Conservation (phyloP, 179 eudicot species). For the Sideroxylon spinosum region DNA sequence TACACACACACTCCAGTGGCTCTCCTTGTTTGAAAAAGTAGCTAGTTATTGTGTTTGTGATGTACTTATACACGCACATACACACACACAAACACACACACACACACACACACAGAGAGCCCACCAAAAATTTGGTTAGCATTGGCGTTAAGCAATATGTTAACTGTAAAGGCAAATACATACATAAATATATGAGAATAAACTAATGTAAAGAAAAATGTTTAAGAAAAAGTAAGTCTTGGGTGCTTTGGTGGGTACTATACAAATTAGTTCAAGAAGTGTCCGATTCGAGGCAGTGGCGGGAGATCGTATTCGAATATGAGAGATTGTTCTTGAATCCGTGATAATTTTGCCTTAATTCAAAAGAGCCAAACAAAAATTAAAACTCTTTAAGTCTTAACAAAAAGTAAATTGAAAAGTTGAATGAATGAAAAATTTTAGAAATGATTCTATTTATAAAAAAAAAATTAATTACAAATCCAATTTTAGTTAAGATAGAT, state of each 20-base stretch:
- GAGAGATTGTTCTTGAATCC: too few species aligned
- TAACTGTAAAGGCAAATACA: background rate
- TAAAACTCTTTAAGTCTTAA: too few species aligned
- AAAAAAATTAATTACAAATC: too few species aligned
- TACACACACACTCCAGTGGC: background rate
- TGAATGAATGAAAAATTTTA: too few species aligned
- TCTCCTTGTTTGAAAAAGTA: slow-evolving; percentile 17
- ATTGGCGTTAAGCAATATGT: background rate
- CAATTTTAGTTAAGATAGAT: too few species aligned
- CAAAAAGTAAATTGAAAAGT: too few species aligned
- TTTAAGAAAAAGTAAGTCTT: background rate
- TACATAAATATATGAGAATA: background rate
- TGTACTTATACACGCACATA: background rate
- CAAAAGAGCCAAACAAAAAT: too few species aligned
- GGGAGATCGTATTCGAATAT: too few species aligned
- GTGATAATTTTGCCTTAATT: too few species aligned
- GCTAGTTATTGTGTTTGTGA: background rate
- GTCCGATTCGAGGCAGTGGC: slow-evolving; percentile 8
- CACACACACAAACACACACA: too few species aligned
- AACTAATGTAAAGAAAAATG: background rate
- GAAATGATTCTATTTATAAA: too few species aligned
- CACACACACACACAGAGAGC: background rate
- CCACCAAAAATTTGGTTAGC: background rate
- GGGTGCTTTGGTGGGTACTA: slow-evolving; percentile 21
- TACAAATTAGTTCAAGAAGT: slow-evolving; percentile 20